A percentile compares a stretch with the other conserved stretches of the same genome.
Conservation (phyloP, 305 asterid species). For the Ajuga reptans region DNA sequence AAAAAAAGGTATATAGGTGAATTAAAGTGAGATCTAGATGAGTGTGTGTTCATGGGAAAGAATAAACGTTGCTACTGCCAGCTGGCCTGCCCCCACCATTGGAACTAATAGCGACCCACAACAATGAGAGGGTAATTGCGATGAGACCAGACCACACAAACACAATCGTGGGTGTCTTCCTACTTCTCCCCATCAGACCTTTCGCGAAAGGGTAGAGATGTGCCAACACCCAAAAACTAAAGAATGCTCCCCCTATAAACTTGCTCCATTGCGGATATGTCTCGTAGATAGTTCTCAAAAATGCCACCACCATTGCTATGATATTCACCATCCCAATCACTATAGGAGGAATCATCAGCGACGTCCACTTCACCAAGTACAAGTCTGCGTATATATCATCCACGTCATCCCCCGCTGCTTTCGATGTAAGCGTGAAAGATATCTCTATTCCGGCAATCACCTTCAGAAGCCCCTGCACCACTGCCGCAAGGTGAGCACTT, state of each 20-base stretch:
- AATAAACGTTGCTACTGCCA: too few species aligned
- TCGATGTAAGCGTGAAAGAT: conserved; percentile 43
- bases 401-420: conserved; percentile 35
- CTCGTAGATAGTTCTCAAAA: conserved; percentile 36
- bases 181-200: conserved; percentile 52
- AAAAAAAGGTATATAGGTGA: too few species aligned
- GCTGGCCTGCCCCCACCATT: neutral
- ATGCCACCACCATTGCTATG: conserved; percentile 39
- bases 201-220: conserved; percentile 51
- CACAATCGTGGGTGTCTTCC: conserved; percentile 48
- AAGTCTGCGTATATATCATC: conserved; percentile 43
- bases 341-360: conserved; percentile 45
- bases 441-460: conserved; percentile 50
- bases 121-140: conserved; percentile 41
- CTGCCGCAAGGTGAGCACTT: conserved; percentile 51
- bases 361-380: conserved; percentile 43
- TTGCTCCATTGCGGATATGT: conserved; percentile 46
- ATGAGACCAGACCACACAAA: conserved; percentile 53
- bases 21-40: too few species aligned
- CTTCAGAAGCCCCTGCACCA: conserved; percentile 46
- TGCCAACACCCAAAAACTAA: conserved; percentile 51
- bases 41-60: too few species aligned
- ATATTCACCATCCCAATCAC: conserved; percentile 44
- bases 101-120: conserved; percentile 41
- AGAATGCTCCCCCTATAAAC: conserved; percentile 45